Conservation (phyloP, 768 basidiomycete genomes). For the Rhodosporidiobolus odoratus region DNA sequence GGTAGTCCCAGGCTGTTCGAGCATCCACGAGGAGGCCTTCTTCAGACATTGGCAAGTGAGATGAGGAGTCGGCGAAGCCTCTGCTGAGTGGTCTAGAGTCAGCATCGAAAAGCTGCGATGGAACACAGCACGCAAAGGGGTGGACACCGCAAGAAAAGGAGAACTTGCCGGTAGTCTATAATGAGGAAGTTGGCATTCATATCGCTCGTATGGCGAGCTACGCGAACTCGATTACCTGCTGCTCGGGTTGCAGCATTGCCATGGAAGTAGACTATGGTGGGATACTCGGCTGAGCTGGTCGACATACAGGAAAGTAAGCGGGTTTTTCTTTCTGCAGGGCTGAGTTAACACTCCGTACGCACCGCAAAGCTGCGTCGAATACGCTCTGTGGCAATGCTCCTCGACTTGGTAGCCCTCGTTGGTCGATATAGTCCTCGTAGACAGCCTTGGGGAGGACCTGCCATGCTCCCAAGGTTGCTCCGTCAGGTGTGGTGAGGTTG, state of each 20-base stretch:
- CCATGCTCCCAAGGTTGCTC: conserved; percentile 77
- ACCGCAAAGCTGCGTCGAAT: conserved; percentile 24
- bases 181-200: conserved; percentile 70
- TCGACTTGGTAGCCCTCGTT: conserved; percentile 34
- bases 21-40: conserved; percentile 66
- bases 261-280: conserved; percentile 86
- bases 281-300: conserved; percentile 48
- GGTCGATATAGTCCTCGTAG: conserved; percentile 53
- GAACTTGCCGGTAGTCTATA: conserved; percentile 67
- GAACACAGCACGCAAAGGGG: neutral
- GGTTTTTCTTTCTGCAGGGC: too few species aligned
- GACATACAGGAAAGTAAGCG: too few species aligned
- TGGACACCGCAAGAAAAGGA: neutral
- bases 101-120: neutral
- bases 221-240: conserved; percentile 59
- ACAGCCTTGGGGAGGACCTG: conserved; percentile 65
- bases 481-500: conserved; percentile 66
- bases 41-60: conserved; percentile 60
- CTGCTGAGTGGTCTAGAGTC: too few species aligned
- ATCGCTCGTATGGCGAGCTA: conserved; percentile 47
- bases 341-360: neutral
- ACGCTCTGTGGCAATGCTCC: conserved; percentile 43
- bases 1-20: conserved; percentile 72
- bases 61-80: conserved; percentile 81
- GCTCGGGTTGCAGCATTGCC: conserved; percentile 83